Evolutionary conservation across 2,329 filamentous ascomycete species (phyloP), one percentile per base, ranked within the genome.

Genomic region (Chaetomium olivaceum): DNA sequence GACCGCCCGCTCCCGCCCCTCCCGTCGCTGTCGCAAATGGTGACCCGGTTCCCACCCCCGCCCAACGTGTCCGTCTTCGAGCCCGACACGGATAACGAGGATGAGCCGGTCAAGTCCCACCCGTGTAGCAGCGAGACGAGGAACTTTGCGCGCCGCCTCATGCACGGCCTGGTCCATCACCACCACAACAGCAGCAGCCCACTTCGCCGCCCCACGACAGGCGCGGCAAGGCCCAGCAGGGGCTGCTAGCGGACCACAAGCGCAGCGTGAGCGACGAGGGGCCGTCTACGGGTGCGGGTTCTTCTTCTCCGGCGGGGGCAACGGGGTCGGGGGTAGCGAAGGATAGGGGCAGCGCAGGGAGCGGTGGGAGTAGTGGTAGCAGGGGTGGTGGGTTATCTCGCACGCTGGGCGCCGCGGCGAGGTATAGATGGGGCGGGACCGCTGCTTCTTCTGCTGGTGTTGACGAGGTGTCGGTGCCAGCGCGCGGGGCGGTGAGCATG

Each of bases 1-100:
- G 43, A 58, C 61, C 66, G 65, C 1, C 69, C 66, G 11, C 64
- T 65, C n/a, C 67, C 68, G 4, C 61, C 61, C 0, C 52, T 64
- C 1, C 67, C 68, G 6, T 29, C 27, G 27, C 27, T 29, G 27
- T n/a, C n/a, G n/a, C 27, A 29, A 6, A 29, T 6, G 31, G 55
- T 14, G 2, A 31, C 46, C 7, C 43, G 46, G 9, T 48, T 54
- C 3, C 33, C 51, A 5, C 21, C 62, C 19, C 68, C 66, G 23
- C 70, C 70, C 14, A 73, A 74, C 48, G 72, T 79, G 36, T 84
- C 82, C 2, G 79, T 84, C 27, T 85, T 85, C 67, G 82, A 84
- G 52, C 70, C 77, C 16, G 81, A 84, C 70, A 80, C 80, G 4
- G 81, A 84, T 65, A 80, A 82, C 55, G 73, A 76, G 21, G 54